Evolutionary conservation across 805 yeast genomes (phyloP), one percentile per base, ranked within the genome.

Genomic region (Ogataea methylovora): DNA sequence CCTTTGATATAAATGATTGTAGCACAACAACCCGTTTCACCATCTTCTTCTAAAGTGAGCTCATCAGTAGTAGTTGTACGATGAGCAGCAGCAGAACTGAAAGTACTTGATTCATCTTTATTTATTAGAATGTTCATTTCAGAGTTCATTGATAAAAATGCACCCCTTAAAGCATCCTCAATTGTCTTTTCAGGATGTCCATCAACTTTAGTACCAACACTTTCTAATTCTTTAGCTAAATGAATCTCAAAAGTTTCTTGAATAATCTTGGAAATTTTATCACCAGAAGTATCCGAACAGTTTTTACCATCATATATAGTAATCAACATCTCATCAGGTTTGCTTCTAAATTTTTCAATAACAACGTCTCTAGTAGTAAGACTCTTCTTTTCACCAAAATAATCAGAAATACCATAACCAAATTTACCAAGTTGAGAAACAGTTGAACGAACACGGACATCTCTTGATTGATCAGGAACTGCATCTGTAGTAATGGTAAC

Each of bases 331-430:
- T 88, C 96, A 46, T 84, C 80, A 29, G 82, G 81, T 35, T 79
- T 79, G 14, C 95, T 95, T 39, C 95, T 69, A 58, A 88, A 86
- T 46, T 83, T 78, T 49, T 87, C 95, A 43, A 83, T 72, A 24
- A 92, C 88, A 26, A 84, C 76, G 60, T 92, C 98, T 49, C 94
- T 72, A 5, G 81, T 73, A 0, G 87, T 72, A 3, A 92, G 71
- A 30, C 66, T 64, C 18, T 75, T 74, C 33, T 77, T 63, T 34
- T 66, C 66, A 2, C 95, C 95, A 45, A 90, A 65, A 4, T 81
- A 67, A 57, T 92, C 99, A 2, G 97, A 82, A 32, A 92, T 87
- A 52, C 98, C 98, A 51, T 87, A 86, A 0, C 86, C 77, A 63
- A 84, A 72, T 30, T 73, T 74, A 31, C 81, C 79, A 16, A 85